Conservation (phyloP, 108 stramenopile species). For the Nitzschia sp. region DNA sequence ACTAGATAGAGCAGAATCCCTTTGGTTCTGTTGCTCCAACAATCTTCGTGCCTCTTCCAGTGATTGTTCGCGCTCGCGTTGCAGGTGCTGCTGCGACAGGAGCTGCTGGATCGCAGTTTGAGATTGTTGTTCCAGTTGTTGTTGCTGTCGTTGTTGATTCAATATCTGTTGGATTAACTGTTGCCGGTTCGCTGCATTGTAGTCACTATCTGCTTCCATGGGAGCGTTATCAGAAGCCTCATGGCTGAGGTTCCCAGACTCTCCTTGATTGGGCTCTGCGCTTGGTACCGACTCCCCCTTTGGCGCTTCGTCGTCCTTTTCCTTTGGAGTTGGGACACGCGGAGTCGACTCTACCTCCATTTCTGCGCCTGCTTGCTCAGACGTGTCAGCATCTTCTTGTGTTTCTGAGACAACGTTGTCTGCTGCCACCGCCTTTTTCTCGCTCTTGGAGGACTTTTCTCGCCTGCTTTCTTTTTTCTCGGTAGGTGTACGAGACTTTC, state of each 20-base stretch:
- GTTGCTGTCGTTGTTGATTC: constrained; percentile 30
- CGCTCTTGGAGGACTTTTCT: constrained; percentile 5
- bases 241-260: too few relatives aligned
- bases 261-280: too few relatives aligned
- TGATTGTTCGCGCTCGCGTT: constrained; percentile 32
- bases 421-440: not conserved
- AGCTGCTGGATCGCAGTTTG: constrained; percentile 42
- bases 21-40: constrained; percentile 34
- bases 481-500: constrained; percentile 29
- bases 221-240: too few relatives aligned
- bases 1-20: constrained; percentile 23
- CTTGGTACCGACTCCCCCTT: too few relatives aligned
- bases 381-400: not conserved
- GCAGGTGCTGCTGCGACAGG: constrained; percentile 27
- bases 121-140: constrained; percentile 36
- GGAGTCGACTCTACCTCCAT: too few relatives aligned
- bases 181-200: too few relatives aligned
- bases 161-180: constrained; percentile 20
- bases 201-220: too few relatives aligned
- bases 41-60: constrained; percentile 34
- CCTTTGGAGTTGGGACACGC: too few relatives aligned
- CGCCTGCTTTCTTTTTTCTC: constrained; percentile 23
- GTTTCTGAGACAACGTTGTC: not conserved
- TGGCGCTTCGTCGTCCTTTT: too few relatives aligned
- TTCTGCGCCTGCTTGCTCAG: not conserved